Evolutionary conservation across 1,139 yeast species (phyloP).

Genomic region (Dujonia santamariae): DNA sequence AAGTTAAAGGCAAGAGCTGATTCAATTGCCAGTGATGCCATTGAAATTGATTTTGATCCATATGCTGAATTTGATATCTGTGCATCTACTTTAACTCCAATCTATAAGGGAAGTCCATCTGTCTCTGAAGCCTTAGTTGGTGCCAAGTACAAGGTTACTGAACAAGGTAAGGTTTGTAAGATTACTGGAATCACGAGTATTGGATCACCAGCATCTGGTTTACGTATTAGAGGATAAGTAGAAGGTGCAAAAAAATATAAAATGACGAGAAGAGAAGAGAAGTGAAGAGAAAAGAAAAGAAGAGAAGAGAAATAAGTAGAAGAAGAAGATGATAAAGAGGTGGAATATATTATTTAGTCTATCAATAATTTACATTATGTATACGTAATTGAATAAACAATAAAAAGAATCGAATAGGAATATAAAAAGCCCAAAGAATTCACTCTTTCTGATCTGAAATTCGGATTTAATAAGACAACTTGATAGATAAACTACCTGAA

Average conservation of each 20-base stretch:
- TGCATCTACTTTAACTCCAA: conserved; percentile 83
- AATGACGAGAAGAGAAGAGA: not conserved
- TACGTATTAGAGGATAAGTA: conserved; percentile 47
- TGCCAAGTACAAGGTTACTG: conserved; percentile 75
- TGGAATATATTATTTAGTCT: no score
- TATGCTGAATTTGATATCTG: conserved; percentile 89
- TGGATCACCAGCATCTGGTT: conserved; percentile 96
- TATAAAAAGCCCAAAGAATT: no score
- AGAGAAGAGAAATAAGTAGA: no score
- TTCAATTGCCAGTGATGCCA: conserved; percentile 75
- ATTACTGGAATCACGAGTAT: conserved; percentile 76
- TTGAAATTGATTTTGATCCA: conserved; percentile 90
- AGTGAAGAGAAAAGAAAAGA: not conserved
- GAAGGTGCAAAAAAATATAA: not conserved
- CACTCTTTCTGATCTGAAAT: no score
- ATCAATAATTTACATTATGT: no score
- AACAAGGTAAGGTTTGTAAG: conserved; percentile 74
- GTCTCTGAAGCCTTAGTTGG: conserved; percentile 87
- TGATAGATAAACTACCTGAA: no score
- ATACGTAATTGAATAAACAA: no score
- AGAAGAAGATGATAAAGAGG: no score
- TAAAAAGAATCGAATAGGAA: no score
- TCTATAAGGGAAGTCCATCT: conserved; percentile 69
- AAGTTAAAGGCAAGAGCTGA: conserved; percentile 82
- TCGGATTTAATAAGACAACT: no score